Percentiles rank a stretch among this genome's conserved stretches.
Conservation (phyloP, 1,284 basidiomycete species). For the Cryptococcus amylolentus region DNA sequence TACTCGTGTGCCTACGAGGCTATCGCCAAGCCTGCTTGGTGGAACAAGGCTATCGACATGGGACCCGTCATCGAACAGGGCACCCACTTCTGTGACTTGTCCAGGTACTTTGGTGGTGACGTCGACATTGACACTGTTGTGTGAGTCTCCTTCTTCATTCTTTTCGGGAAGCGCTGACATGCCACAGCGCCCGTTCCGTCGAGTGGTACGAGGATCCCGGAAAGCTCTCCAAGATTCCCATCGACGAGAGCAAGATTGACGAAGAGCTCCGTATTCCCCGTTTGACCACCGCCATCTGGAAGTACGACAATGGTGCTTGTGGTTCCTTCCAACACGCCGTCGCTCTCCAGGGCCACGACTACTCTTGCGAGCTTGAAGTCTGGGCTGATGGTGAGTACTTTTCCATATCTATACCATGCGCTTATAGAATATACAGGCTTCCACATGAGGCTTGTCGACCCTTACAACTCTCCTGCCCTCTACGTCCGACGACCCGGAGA, state of each 20-base stretch:
- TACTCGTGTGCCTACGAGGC: constrained; percentile 85
- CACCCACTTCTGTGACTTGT: constrained; percentile 68
- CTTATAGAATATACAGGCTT: constrained; percentile 15
- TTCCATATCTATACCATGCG: constrained; percentile 53
- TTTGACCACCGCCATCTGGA: constrained; percentile 56
- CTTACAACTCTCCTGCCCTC: constrained; percentile 67
- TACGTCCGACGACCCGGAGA: constrained; percentile 79
- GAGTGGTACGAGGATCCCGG: constrained; percentile 91
- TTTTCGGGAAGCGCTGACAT: constrained; percentile 4
- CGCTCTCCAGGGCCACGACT: constrained; percentile 82
- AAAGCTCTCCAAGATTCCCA: constrained; percentile 68
- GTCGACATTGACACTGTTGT: constrained; percentile 80
- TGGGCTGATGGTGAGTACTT: constrained; percentile 68
- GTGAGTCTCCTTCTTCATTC: constrained; percentile 19
- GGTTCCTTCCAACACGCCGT: constrained; percentile 84
- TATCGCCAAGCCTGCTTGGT: constrained; percentile 92
- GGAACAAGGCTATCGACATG: constrained; percentile 78
- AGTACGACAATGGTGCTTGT: constrained; percentile 87
- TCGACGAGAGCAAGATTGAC: constrained; percentile 49
- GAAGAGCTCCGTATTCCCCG: constrained; percentile 49
- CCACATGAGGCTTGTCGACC: constrained; percentile 70
- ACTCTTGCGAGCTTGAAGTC: constrained; percentile 88
- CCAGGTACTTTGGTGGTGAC: constrained; percentile 96
- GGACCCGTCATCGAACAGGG: constrained; percentile 96
- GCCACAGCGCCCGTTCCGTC: constrained; percentile 66